These are phyloP conservation scores for Oenanthe javanica DNA, from an alignment of 140 eudicot species.

Conservation along the genomic window DNA sequence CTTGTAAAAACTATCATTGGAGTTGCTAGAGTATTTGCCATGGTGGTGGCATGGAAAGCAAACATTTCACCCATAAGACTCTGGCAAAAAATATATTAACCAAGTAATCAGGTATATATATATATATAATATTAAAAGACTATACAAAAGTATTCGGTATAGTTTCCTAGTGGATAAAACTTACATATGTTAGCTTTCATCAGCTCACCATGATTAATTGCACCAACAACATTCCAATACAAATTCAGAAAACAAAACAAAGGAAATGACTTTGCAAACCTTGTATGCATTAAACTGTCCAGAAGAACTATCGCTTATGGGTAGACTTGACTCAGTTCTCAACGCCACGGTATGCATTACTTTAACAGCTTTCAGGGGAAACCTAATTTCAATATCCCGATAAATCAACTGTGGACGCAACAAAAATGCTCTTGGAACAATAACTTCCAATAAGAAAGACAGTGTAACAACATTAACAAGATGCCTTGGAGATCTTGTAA, in stretches of 20 bases:
- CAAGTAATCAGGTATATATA: not conserved
- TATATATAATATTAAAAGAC: not conserved
- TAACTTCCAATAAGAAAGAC: not conserved
- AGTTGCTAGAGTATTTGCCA: conserved; percentile 72
- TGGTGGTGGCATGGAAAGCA: conserved; percentile 81
- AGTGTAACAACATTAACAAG: not conserved
- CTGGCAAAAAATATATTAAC: conserved; percentile 29
- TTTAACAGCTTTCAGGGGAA: conserved; percentile 86
- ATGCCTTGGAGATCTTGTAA: not conserved
- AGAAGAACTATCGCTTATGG: conserved; percentile 31
- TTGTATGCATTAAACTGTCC: conserved; percentile 37
- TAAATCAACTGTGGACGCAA: not conserved
- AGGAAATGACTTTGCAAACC: conserved; percentile 28
- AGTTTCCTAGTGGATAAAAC: not conserved
- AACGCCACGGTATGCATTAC: conserved; percentile 98
- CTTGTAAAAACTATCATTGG: conserved; percentile 90
- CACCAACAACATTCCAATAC: not conserved
- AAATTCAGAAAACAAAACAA: not conserved
- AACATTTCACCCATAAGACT: conserved; percentile 87
- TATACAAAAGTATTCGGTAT: not conserved
- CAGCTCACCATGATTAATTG: not conserved
- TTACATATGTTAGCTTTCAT: not conserved
- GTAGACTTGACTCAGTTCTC: conserved; percentile 75
- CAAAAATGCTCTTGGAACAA: conserved; percentile 2
- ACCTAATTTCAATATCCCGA: conserved; percentile 31